Evolutionary conservation across 805 yeast genomes (phyloP).

Genomic region (Metschnikowia aberdeeniae): DNA sequence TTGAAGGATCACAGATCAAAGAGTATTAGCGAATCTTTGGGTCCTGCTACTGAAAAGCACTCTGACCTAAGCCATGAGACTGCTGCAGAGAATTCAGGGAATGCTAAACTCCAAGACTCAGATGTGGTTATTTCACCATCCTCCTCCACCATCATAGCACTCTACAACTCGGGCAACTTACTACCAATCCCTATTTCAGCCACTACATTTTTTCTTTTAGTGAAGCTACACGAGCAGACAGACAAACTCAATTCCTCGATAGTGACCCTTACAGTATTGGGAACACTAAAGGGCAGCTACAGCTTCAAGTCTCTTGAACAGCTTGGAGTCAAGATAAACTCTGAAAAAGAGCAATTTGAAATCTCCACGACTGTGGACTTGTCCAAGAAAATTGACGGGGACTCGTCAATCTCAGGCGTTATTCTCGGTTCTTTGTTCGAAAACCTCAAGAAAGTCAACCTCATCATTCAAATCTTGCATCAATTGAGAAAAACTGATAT

Average conservation of each 20-base stretch:
- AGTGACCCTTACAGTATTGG: conserved; percentile 21
- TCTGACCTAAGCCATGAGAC: background rate
- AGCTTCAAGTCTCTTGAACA: conserved; percentile 17
- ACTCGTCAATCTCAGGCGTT: conserved; percentile 7
- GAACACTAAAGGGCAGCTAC: conserved; percentile 17
- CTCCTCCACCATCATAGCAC: conserved; percentile 13
- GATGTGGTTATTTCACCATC: conserved; percentile 1
- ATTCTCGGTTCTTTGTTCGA: conserved; percentile 26
- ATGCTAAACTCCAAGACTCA: background rate
- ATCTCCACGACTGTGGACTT: conserved; percentile 28
- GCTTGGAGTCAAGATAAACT: conserved; percentile 21
- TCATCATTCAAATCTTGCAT: conserved; percentile 30
- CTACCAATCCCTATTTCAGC: conserved; percentile 33
- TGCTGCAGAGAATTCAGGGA: background rate
- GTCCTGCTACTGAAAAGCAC: too few relatives aligned
- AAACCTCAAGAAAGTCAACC: conserved; percentile 28
- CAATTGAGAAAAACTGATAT: conserved; percentile 29
- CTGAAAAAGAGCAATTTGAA: conserved; percentile 23
- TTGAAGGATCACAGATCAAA: background rate
- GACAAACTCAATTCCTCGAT: background rate
- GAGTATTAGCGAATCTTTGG: background rate
- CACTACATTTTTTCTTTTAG: conserved; percentile 30
- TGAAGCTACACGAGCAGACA: conserved; percentile 18
- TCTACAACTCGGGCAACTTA: conserved; percentile 22
- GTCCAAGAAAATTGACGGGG: conserved; percentile 21